phyloP scores from a whole-genome alignment of 805 yeast species.

The Yamadazyma sp. region DNA sequence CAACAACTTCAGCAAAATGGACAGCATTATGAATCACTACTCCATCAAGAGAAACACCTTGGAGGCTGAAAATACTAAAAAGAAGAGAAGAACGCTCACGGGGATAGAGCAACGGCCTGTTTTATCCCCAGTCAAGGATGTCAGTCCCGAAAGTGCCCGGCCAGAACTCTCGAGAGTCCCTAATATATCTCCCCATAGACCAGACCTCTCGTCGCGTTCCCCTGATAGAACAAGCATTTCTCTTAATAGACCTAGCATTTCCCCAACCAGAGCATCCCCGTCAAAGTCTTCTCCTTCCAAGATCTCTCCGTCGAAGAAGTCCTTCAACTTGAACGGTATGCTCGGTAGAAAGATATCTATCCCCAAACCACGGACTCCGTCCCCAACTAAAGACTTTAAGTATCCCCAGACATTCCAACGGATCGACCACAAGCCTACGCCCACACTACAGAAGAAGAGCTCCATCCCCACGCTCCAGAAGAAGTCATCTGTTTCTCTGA shows the following conservation, averaged over 20 bases:
- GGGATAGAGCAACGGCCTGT: slow-evolving; percentile 43
- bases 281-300: slow-evolving; percentile 13
- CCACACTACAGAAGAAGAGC: slow-evolving; percentile 19
- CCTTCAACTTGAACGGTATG: slow-evolving; percentile 35
- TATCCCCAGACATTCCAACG: slow-evolving; percentile 7
- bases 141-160: too few species aligned
- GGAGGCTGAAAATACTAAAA: slow-evolving; percentile 6
- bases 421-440: slow-evolving; percentile 9
- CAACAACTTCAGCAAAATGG: slow-evolving; percentile 44
- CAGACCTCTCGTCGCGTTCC: slow-evolving; percentile 1
- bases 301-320: slow-evolving; percentile 43
- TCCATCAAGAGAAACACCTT: slow-evolving; percentile 31
- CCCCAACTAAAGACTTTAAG: slow-evolving; percentile 16
- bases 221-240: too few species aligned
- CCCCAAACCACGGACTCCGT: slow-evolving; percentile 15
- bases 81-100: slow-evolving; percentile 38
- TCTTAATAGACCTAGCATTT: neutral
- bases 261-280: neutral
- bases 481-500: slow-evolving; percentile 17
- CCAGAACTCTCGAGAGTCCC: too few species aligned
- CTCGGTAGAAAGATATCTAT: slow-evolving; percentile 18
- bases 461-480: slow-evolving; percentile 20
- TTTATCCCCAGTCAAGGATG: slow-evolving; percentile 15
- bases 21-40: slow-evolving; percentile 48
- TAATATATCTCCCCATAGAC: neutral